Percentiles rank a stretch among this genome's conserved stretches.
These are phyloP conservation scores for Coelastrella sp. DNA, from an alignment of 139 green algal species.

Conservation along the genomic window DNA sequence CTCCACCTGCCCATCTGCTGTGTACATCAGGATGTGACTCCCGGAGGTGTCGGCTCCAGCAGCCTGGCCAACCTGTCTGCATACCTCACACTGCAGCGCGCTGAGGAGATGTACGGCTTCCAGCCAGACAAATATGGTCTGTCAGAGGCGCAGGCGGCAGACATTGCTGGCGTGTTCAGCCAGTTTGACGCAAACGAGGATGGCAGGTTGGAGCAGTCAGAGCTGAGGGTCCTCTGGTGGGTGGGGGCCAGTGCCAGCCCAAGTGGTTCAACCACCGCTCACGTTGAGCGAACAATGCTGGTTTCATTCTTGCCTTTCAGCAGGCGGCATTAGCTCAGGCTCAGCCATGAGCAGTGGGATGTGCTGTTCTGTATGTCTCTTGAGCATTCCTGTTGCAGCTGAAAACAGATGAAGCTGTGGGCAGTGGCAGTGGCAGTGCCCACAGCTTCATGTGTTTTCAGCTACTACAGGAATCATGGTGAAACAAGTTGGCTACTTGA, in stretches of 20 bases:
- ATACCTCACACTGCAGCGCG: slow-evolving; percentile 76
- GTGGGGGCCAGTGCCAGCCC: background rate
- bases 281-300: background rate
- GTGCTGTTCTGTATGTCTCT: too few relatives aligned
- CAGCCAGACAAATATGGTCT: slow-evolving; percentile 68
- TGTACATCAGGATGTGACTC: slow-evolving; percentile 40
- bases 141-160: slow-evolving; percentile 68
- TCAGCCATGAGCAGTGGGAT: background rate
- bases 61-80: slow-evolving; percentile 81
- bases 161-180: slow-evolving; percentile 82
- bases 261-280: too few relatives aligned
- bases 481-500: too few relatives aligned
- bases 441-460: too few relatives aligned
- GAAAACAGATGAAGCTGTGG: too few relatives aligned
- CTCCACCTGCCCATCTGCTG: background rate
- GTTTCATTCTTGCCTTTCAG: background rate
- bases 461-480: too few relatives aligned
- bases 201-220: slow-evolving; percentile 63
- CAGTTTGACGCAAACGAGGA: slow-evolving; percentile 77
- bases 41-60: background rate
- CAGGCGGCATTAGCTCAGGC: background rate
- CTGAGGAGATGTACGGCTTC: slow-evolving; percentile 77
- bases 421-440: too few relatives aligned
- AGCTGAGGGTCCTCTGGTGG: slow-evolving; percentile 71
- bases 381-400: too few relatives aligned